Evolutionary conservation across 331 rosid genomes (phyloP).

Genomic region (Acacia pycnantha): DNA sequence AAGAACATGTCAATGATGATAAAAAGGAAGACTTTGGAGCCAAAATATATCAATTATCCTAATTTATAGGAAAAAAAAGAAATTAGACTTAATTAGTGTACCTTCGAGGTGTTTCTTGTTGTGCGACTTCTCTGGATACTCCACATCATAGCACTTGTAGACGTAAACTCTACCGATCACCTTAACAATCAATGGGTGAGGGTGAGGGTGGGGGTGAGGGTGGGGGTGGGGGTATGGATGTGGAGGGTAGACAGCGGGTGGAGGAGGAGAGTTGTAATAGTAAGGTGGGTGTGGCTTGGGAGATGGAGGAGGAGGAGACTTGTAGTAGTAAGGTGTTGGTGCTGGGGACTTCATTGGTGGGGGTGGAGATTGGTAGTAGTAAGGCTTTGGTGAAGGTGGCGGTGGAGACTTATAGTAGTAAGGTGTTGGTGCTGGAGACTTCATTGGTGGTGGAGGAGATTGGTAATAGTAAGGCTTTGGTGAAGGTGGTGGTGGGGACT

Average conservation of each 20-base stretch:
- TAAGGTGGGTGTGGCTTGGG: not conserved
- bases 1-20: not conserved
- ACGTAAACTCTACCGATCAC: not conserved
- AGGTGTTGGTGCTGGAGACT: conserved; percentile 5
- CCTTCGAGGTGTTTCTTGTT: not conserved
- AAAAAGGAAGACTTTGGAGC: not conserved
- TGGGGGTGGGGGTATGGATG: conserved; percentile 1
- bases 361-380: conserved; percentile 33
- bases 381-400: conserved; percentile 25
- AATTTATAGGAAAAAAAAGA: not conserved
- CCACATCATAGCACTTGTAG: not conserved
- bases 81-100: not conserved
- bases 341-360: conserved; percentile 10
- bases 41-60: not conserved
- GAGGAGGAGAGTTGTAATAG: conserved; percentile 16
- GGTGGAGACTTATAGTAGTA: conserved; percentile 52
- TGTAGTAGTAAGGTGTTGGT: conserved; percentile 34
- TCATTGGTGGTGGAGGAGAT: conserved; percentile 36
- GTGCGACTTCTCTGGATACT: conserved; percentile 10
- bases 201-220: not conserved
- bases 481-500: conserved; percentile 35
- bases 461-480: conserved; percentile 36
- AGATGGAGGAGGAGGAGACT: conserved; percentile 40
- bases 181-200: not conserved
- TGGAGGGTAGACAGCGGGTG: conserved; percentile 3